Percentiles rank a stretch among this genome's conserved stretches.
Evolutionary conservation across 2,329 filamentous ascomycete species (phyloP).

Genomic region (Cryoendolithus antarcticus): DNA sequence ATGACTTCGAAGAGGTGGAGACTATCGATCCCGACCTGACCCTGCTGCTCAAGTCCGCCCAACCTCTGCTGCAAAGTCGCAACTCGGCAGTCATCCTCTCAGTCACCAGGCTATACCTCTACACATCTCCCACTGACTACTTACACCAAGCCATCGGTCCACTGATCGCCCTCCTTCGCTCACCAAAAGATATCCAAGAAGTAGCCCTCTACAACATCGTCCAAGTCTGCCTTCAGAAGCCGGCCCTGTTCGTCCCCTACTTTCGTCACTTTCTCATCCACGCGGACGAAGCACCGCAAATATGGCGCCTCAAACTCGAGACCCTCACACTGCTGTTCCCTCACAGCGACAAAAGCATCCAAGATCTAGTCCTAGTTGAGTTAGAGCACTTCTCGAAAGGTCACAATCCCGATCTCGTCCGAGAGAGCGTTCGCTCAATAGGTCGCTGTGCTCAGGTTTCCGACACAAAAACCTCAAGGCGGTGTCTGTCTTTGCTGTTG

Average conservation of each 20-base stretch:
- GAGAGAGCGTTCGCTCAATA: conserved; percentile 83
- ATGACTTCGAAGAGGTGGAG: conserved; percentile 43
- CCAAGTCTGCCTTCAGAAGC: conserved; percentile 67
- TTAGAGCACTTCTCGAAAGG: conserved; percentile 82
- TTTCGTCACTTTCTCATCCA: conserved; percentile 81
- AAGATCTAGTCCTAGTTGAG: conserved; percentile 81
- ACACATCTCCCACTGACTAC: conserved; percentile 69
- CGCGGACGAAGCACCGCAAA: conserved; percentile 62
- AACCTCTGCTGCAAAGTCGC: conserved; percentile 76
- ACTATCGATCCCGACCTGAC: conserved; percentile 71
- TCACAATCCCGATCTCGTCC: conserved; percentile 63
- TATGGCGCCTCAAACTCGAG: conserved; percentile 89
- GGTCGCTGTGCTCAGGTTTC: conserved; percentile 75
- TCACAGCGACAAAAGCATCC: conserved; percentile 59
- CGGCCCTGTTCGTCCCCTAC: conserved; percentile 75
- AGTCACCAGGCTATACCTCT: conserved; percentile 71
- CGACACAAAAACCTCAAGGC: conserved; percentile 54
- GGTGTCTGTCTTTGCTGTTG: conserved; percentile 73
- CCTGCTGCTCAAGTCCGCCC: conserved; percentile 66
- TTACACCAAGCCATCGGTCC: conserved; percentile 67
- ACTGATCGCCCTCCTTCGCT: conserved; percentile 70
- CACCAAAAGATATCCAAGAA: conserved; percentile 76
- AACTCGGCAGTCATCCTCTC: conserved; percentile 88
- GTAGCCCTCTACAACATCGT: conserved; percentile 90
- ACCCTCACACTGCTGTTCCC: conserved; percentile 84